phyloP scores from a whole-genome alignment of 345 rosid genomes.

The Erysimum cheiranthoides region DNA sequence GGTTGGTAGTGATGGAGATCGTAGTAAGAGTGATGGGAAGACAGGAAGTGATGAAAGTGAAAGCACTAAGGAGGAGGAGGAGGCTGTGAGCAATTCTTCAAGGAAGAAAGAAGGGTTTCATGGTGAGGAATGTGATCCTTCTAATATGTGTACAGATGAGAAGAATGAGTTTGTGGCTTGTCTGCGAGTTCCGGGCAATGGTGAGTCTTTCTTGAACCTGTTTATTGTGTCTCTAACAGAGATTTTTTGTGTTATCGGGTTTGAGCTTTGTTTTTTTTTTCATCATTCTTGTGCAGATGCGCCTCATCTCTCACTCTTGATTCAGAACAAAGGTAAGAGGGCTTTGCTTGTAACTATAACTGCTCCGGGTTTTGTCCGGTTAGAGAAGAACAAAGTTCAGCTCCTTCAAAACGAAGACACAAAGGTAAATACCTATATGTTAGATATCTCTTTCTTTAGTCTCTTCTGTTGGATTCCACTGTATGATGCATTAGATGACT shows the following conservation, averaged over 20 bases:
- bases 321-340: slow-evolving; percentile 68
- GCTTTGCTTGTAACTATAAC: slow-evolving; percentile 55
- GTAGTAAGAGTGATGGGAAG: slow-evolving; percentile 21
- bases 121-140: slow-evolving; percentile 70
- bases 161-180: slow-evolving; percentile 71
- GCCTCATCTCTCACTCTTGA: slow-evolving; percentile 69
- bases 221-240: background rate
- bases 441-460: background rate
- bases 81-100: background rate
- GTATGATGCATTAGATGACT: background rate
- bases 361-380: slow-evolving; percentile 59
- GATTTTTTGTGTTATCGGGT: background rate
- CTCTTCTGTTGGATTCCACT: background rate
- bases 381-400: slow-evolving; percentile 56
- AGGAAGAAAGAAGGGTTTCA: slow-evolving; percentile 49
- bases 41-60: slow-evolving; percentile 33
- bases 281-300: slow-evolving; percentile 57
- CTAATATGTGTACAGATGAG: slow-evolving; percentile 63
- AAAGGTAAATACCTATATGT: slow-evolving; percentile 51
- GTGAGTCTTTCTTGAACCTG: slow-evolving; percentile 41
- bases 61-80: slow-evolving; percentile 29
- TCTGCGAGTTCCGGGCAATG: slow-evolving; percentile 80
- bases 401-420: slow-evolving; percentile 55
- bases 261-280: slow-evolving; percentile 7
- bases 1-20: slow-evolving; percentile 25